These are phyloP conservation scores for Suillus subluteus DNA, from an alignment of 768 basidiomycete species.

Conservation along the genomic window DNA sequence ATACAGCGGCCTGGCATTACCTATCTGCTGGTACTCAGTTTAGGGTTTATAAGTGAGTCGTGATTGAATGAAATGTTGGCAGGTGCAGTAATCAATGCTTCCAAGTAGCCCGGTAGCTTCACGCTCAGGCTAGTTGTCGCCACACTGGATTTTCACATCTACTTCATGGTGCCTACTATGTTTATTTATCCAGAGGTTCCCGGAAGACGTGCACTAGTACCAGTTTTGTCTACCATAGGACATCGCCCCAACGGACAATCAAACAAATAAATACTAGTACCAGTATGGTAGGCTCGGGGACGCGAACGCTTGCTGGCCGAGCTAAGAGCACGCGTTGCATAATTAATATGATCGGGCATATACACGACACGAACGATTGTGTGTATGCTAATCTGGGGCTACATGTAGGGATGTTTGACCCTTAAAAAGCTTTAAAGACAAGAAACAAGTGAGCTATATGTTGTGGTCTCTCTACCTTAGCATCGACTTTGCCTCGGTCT, in stretches of 20 bases:
- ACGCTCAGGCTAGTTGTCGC: background rate
- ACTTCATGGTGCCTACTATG: background rate
- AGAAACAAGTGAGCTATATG: background rate
- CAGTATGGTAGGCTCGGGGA: too few species aligned
- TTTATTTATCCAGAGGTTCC: background rate
- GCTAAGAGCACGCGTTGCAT: background rate
- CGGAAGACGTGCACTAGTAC: background rate
- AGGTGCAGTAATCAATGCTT: background rate
- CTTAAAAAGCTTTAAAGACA: background rate
- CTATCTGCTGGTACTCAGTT: background rate
- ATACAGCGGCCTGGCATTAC: background rate
- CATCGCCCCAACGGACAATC: too few species aligned
- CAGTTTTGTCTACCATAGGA: too few species aligned
- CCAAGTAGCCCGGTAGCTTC: background rate
- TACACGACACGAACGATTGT: background rate
- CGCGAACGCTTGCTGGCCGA: background rate
- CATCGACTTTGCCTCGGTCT: background rate
- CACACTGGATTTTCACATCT: background rate
- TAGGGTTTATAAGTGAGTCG: background rate
- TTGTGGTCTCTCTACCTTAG: background rate
- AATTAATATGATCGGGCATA: background rate
- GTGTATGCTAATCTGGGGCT: background rate
- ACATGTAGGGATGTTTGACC: background rate
- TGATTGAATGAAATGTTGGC: background rate
- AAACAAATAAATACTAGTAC: too few species aligned